These are phyloP conservation scores for Terfezia boudieri DNA, from an alignment of 495 filamentous ascomycete species.

Conservation along the genomic window DNA sequence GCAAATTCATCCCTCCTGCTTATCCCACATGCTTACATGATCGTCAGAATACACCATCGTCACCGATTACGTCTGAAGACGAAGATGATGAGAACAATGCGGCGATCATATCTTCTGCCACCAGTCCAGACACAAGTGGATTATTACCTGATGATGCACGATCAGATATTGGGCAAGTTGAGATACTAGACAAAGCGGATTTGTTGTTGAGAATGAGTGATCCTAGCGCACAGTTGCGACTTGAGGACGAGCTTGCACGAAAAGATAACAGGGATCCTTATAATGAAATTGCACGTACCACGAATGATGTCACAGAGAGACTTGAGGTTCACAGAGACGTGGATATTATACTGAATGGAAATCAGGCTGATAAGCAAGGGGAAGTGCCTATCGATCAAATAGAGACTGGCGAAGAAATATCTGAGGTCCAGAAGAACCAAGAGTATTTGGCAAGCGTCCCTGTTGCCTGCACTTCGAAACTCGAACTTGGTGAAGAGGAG, in stretches of 20 bases:
- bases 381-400: background rate
- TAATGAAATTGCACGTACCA: too few relatives aligned
- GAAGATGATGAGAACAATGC: slow-evolving; percentile 7
- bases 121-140: slow-evolving; percentile 13
- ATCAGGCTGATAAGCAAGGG: background rate
- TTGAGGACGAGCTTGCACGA: slow-evolving; percentile 14
- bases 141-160: slow-evolving; percentile 9
- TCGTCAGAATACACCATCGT: slow-evolving; percentile 8
- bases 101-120: slow-evolving; percentile 15
- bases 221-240: slow-evolving; percentile 15
- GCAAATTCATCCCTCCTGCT: slow-evolving; percentile 3
- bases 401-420: background rate
- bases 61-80: slow-evolving; percentile 15
- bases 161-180: background rate
- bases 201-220: background rate
- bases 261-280: background rate
- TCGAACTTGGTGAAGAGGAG: too few relatives aligned
- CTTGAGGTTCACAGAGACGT: too few relatives aligned
- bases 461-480: too few relatives aligned
- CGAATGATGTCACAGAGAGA: too few relatives aligned
- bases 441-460: too few relatives aligned
- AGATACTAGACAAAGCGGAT: background rate
- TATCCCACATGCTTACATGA: slow-evolving; percentile 9
- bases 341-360: too few relatives aligned
- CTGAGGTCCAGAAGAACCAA: background rate